Evolutionary conservation across 1,284 basidiomycete genomes (phyloP).

Genomic region (Marasmius sp.): DNA sequence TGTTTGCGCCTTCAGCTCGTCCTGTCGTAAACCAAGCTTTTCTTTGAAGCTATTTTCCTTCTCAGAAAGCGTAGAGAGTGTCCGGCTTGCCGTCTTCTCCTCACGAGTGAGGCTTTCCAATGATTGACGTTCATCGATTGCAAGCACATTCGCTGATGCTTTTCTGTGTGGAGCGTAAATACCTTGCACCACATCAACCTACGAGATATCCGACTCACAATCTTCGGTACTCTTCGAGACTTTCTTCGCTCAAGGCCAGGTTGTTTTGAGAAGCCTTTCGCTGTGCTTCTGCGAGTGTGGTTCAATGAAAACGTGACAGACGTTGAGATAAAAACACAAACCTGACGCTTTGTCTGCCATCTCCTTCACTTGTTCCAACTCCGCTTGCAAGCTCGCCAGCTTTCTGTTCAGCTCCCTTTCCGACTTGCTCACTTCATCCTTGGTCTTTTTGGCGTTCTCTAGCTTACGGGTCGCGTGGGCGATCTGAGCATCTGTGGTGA

Average conservation of each 20-base stretch:
- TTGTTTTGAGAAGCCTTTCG: conserved; percentile 74
- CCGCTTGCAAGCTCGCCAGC: conserved; percentile 58
- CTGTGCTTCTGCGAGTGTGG: conserved; percentile 62
- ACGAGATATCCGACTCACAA: conserved; percentile 53
- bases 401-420: conserved; percentile 65
- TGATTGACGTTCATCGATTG: conserved; percentile 85
- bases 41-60: conserved; percentile 68
- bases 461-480: conserved; percentile 81
- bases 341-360: conserved; percentile 81
- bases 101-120: conserved; percentile 84
- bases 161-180: conserved; percentile 49
- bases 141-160: conserved; percentile 73
- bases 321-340: conserved; percentile 22
- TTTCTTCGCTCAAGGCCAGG: conserved; percentile 79
- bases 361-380: conserved; percentile 66
- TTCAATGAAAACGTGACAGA: conserved; percentile 1
- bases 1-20: conserved; percentile 57
- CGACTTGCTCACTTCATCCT: conserved; percentile 69
- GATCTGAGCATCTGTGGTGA: conserved; percentile 84
- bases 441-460: conserved; percentile 65
- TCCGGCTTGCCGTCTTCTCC: conserved; percentile 71
- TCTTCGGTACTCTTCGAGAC: conserved; percentile 84
- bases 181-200: neutral
- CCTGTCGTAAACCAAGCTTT: conserved; percentile 59
- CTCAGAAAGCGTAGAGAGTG: conserved; percentile 65